A percentile compares a stretch with the other conserved stretches of the same genome.
Evolutionary conservation across 768 basidiomycete genomes (phyloP).

Genomic region (Termitomyces bulborhizus): DNA sequence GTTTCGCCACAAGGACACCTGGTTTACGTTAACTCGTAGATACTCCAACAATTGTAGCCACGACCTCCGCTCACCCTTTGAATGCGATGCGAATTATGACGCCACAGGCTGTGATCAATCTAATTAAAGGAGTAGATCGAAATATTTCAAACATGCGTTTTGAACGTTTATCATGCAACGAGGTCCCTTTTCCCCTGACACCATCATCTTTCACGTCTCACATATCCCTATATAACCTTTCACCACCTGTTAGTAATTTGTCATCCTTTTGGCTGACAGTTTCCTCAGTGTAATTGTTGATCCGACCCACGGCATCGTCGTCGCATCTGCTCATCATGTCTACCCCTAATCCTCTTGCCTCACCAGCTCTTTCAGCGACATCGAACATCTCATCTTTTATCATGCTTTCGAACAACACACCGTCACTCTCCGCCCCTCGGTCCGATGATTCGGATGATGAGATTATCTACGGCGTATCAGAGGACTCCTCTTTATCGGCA

Average conservation of each 20-base stretch:
- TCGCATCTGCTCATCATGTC: constrained; percentile 4
- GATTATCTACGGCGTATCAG: constrained; percentile 45
- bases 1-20: not conserved
- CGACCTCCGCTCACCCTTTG: not conserved
- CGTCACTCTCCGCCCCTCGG: constrained; percentile 7
- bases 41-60: not conserved
- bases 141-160: not conserved
- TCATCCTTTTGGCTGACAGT: not conserved
- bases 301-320: not conserved
- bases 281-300: not conserved
- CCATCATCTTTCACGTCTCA: not conserved
- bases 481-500: constrained; percentile 22
- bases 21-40: not conserved
- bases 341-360: constrained; percentile 11
- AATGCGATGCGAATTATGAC: not conserved
- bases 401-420: constrained; percentile 9
- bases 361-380: constrained; percentile 17
- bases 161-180: not conserved
- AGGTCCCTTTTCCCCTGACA: not conserved
- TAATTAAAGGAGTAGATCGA: not conserved
- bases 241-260: not conserved
- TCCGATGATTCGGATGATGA: constrained; percentile 47
- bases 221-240: not conserved
- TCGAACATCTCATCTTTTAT: constrained; percentile 20
- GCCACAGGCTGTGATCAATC: not conserved